Base-by-base conservation (phyloP, 2,329 filamentous ascomycete genomes). In the Cryphonectria parasitica region DNA sequence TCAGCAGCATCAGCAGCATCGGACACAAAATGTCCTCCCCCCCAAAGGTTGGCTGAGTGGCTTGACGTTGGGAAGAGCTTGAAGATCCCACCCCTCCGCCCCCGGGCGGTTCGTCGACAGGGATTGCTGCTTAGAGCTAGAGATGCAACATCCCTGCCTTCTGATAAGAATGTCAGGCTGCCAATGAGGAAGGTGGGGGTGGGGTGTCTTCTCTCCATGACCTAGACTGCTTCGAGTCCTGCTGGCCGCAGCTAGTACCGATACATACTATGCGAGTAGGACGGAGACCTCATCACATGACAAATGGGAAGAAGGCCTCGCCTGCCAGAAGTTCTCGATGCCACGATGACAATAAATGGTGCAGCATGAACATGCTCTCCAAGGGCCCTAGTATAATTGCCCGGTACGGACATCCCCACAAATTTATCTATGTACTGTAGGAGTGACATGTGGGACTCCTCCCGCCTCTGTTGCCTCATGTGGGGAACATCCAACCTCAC, bases 171-270 rank as follows among this genome's bases (percentile, higher is more conserved):
- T 8, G 54, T 8, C 54, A 19, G 45, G 8, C 54, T 31, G 54
- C 54, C 54, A 58, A 58, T 58, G 5, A 58, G 54, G 54, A 58
- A 58, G 28, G 54, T 58, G 54, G 54, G 54, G 54, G 54, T 31
- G 54, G 54, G 54, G 54, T 31, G 54, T 31, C 54, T 34, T 17
- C n/a, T 56, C 13, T 31, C n/a, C 52, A 15, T 2, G 2, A 13
- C 25, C 52, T 56, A 56, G 22, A n/a, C 52, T 56, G 25, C 4
- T 56, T 56, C 25, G 52, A 56, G 54, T 19, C 28, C 13, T 28
- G 54, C 28, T 19, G 25, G 28, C 54, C 54, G 54, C 54, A 58
- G 54, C 54, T 58, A n/a, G 19, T 49, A 39, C 36, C 10, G 36
- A 39, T 39, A 11, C 36, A 39, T 39, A 13, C 36, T 39, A 39